Evolutionary conservation across 2,329 filamentous ascomycete species (phyloP).

Genomic region (Colletotrichum eleusines): DNA sequence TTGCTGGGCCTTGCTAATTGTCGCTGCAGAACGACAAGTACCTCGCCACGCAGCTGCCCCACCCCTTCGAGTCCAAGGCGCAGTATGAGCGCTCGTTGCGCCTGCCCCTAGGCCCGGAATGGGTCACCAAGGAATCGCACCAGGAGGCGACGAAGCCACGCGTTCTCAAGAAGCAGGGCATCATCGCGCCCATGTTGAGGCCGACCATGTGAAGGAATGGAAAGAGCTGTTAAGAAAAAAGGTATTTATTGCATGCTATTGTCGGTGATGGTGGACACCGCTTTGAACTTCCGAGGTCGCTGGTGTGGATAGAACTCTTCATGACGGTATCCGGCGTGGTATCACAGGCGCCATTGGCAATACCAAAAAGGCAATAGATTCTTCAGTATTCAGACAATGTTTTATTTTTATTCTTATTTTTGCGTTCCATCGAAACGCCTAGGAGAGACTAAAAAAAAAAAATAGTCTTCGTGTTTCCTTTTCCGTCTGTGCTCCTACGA

Average conservation of each 20-base stretch:
- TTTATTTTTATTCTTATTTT: not conserved
- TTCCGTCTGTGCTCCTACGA: slow-evolving; percentile 22
- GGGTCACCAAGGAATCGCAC: slow-evolving; percentile 96
- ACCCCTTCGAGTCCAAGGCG: slow-evolving; percentile 86
- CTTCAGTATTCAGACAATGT: not conserved
- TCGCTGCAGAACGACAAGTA: slow-evolving; percentile 81
- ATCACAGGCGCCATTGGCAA: not conserved
- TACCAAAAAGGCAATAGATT: not conserved
- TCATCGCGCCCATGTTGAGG: slow-evolving; percentile 89
- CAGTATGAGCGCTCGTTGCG: slow-evolving; percentile 93
- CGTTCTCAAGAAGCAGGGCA: slow-evolving; percentile 89
- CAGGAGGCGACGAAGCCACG: slow-evolving; percentile 90
- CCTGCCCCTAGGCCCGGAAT: slow-evolving; percentile 91
- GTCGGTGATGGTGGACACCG: not conserved
- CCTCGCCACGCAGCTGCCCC: slow-evolving; percentile 84
- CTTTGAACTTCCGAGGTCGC: not conserved
- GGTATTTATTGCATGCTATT: not conserved
- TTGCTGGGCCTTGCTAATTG: slow-evolving; percentile 7
- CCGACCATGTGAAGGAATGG: slow-evolving; percentile 61
- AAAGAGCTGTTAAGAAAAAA: not conserved
- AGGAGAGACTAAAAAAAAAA: slow-evolving; percentile 8
- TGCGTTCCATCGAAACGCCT: slow-evolving; percentile 8
- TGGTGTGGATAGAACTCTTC: slow-evolving; percentile 4
- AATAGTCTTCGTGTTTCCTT: slow-evolving; percentile 23
- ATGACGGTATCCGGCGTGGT: slow-evolving; percentile 5